phyloP scores from a whole-genome alignment of 805 yeast genomes.

The Brettanomyces sp. region DNA sequence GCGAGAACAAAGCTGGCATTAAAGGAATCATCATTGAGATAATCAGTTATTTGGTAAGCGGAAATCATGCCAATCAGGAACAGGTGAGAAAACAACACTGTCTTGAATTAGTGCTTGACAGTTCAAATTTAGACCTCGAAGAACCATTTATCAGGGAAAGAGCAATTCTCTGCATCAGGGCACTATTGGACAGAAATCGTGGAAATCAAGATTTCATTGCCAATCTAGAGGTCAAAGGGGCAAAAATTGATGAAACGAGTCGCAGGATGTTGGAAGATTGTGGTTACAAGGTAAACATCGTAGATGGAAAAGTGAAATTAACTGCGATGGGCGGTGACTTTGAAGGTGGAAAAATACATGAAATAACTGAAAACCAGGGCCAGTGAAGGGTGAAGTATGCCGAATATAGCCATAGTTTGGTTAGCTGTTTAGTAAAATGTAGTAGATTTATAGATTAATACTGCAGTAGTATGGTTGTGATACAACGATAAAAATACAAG shows the following conservation, averaged over 20 bases:
- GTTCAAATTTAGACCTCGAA: slow-evolving; percentile 77
- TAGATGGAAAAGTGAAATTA: slow-evolving; percentile 59
- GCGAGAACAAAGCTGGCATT: slow-evolving; percentile 40
- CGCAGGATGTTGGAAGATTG: slow-evolving; percentile 39
- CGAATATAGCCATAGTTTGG: no score
- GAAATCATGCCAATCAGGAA: slow-evolving; percentile 55
- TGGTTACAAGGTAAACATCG: slow-evolving; percentile 69
- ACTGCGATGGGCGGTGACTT: slow-evolving; percentile 17
- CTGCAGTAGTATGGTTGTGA: no score
- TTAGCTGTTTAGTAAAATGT: no score
- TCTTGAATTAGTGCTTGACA: slow-evolving; percentile 61
- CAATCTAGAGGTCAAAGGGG: slow-evolving; percentile 63
- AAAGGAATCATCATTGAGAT: slow-evolving; percentile 62
- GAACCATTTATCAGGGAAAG: slow-evolving; percentile 87
- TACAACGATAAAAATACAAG: no score
- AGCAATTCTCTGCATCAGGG: slow-evolving; percentile 69
- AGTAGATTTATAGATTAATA: no score
- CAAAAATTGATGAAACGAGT: slow-evolving; percentile 49
- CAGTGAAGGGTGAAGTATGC: no score
- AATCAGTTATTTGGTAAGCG: slow-evolving; percentile 46
- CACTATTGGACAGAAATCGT: slow-evolving; percentile 51
- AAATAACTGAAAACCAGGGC: no score
- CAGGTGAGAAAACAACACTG: slow-evolving; percentile 56
- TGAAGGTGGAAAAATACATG: neutral
- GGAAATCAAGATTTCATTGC: slow-evolving; percentile 74